Conservation (phyloP, 106 monocot species). For the Ottelia alismoides region DNA sequence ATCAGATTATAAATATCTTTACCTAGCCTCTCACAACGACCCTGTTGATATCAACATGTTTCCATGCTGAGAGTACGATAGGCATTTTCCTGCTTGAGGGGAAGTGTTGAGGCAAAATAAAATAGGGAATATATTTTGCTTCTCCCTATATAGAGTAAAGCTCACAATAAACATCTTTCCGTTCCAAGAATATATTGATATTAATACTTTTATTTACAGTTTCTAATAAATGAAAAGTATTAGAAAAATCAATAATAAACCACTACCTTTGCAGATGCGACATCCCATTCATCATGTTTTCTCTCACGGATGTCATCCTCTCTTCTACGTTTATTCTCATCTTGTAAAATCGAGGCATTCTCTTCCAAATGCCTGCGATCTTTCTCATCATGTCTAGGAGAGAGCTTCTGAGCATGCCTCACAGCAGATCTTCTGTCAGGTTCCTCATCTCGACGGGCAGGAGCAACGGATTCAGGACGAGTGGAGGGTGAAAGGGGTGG, state of each 20-base stretch:
- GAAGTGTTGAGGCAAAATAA: not conserved
- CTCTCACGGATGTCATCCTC: conserved; percentile 84
- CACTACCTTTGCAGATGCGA: conserved; percentile 46
- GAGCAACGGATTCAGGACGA: conserved; percentile 79
- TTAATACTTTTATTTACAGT: too few species aligned
- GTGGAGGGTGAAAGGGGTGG: conserved; percentile 80
- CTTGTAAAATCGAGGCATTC: conserved; percentile 40
- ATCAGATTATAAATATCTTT: too few species aligned
- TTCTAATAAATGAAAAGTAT: not conserved
- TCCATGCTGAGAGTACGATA: too few species aligned
- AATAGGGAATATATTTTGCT: not conserved
- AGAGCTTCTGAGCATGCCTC: conserved; percentile 59
- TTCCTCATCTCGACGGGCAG: conserved; percentile 73
- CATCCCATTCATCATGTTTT: conserved; percentile 82
- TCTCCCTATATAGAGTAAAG: not conserved
- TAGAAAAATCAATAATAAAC: not conserved
- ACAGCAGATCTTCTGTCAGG: conserved; percentile 46
- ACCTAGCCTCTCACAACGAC: too few species aligned
- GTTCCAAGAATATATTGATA: too few species aligned
- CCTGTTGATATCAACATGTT: too few species aligned
- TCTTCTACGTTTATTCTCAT: conserved; percentile 73
- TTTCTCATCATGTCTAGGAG: conserved; percentile 85
- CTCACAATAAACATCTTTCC: not conserved
- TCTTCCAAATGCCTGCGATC: conserved; percentile 72
- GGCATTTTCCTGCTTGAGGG: too few species aligned